Evolutionary conservation across 2,329 filamentous ascomycete genomes (phyloP), one percentile per base, ranked within the genome.

Genomic region (Sclerotinia minor): DNA sequence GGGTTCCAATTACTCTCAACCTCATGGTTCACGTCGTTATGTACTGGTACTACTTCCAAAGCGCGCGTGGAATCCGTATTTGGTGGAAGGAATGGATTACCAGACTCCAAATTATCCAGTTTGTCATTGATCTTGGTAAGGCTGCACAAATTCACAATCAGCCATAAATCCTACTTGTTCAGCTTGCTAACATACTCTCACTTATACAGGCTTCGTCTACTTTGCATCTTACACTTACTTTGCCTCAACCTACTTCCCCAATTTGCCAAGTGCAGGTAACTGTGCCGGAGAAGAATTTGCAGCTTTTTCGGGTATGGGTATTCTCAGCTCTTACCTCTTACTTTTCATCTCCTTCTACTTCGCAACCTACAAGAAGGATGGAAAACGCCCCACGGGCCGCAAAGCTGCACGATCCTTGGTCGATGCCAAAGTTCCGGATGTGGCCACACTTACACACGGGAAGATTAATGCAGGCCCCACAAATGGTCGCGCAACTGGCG

Each of bases 21-120:
- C 83, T 98, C 77, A 88, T 87, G 72, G 94, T 98, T 67, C 94
- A 98, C 82, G 94, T 98, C 69, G 91, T 97, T 79, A 98, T 98
- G 94, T 98, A 98, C 89, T 97, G 94, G 94, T 98, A 98, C 89
- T 98, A 98, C 87, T 98, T 98, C 89, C 94, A 98, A 86, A 94
- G 92, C 78, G 94, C 94, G 67, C 93, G 94, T 75, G 95, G 95
- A 74, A 88, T 98, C 80, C 90, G 89, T 77, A 95, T 97, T 82
- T 97, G 94, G 94, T 98, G 94, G 94, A 98, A 98, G 90, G 92
- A 97, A 83, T 98, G 94, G 90, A 96, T 98, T 79, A 98, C 94
- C 75, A 92, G 94, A 78, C 90, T 97, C 78, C 94, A 98, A 82
- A 98, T 98, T 80, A 88, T 92, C 76, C 94, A 98, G 80, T 98